These are phyloP conservation scores for Ceratocystis alfenasii DNA, from an alignment of 2,329 filamentous ascomycete species.

Conservation along the genomic window DNA sequence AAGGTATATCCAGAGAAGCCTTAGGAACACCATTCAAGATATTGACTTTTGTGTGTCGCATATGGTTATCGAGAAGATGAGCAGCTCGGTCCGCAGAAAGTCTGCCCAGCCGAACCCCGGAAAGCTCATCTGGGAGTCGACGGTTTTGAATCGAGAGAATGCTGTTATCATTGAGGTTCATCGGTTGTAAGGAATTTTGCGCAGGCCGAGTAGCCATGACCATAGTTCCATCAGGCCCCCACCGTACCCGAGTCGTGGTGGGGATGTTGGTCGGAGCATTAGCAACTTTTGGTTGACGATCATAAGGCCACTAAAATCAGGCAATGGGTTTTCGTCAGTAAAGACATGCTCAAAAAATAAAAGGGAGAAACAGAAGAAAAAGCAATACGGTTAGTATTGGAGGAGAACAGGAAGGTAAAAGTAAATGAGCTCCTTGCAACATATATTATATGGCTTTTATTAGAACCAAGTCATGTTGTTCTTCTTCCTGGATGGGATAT, in stretches of 20 bases:
- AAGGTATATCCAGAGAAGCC: conserved; percentile 36
- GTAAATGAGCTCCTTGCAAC: not conserved
- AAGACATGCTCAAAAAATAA: not conserved
- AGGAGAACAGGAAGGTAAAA: not conserved
- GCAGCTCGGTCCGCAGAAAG: conserved; percentile 48
- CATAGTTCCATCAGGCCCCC: conserved; percentile 63
- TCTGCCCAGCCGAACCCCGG: conserved; percentile 53
- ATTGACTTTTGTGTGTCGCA: conserved; percentile 42
- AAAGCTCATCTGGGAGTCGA: conserved; percentile 49
- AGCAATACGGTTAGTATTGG: not conserved
- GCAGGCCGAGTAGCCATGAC: conserved; percentile 39
- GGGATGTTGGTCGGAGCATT: conserved; percentile 17
- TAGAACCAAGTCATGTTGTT: conserved; percentile 1
- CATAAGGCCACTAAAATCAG: conserved; percentile 65
- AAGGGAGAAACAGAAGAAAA: not conserved
- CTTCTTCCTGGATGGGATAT: not conserved
- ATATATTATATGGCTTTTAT: conserved; percentile 14
- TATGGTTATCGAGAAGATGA: conserved; percentile 44
- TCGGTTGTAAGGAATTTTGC: conserved; percentile 16
- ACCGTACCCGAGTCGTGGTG: conserved; percentile 53
- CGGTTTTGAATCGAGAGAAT: conserved; percentile 39
- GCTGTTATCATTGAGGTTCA: conserved; percentile 7
- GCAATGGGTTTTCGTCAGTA: not conserved
- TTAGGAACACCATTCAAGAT: conserved; percentile 48
- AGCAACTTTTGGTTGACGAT: conserved; percentile 61